Base-by-base conservation (phyloP, 2,329 filamentous ascomycete species). In the Daldinia sp. region DNA sequence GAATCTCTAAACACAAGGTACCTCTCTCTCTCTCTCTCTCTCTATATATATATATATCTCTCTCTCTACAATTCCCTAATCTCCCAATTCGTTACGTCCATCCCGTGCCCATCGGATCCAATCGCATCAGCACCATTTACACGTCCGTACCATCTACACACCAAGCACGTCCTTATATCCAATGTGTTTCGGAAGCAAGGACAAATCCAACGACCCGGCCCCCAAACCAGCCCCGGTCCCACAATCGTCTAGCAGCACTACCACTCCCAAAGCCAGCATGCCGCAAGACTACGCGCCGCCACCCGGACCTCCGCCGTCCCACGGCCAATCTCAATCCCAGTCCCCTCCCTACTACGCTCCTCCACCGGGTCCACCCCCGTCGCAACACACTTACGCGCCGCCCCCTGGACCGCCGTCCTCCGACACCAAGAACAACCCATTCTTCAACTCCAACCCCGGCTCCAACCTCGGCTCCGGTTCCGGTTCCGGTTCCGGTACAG, bases 151-250 rank as follows among this genome's bases (percentile, higher is more conserved):
- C 1, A 15, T 23, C 19, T 39, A 30, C 30, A 41, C 5, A 21
- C 17, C 8, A 19, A 17, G 43, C n/a, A n/a, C n/a, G n/a, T n/a
- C n/a, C n/a, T 10, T 17, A 41, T 41, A 35, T 17, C 17, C 4
- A 2, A 53, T 85, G 83, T 85, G 83, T 72, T 84, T 85, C 68
- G 80, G 82, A 43, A 75, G 75, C 66, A 82, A 80, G 50, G 76
- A 81, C 58, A 77, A 79, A 49, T 69, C 72, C 32, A 59, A 78
- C 61, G 78, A 78, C 27, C 77, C 76, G 17, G 74, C 79, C 6
- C 77, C 82, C 2, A 75, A 79, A 27, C 81, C 80, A 4, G 72
- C 67, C 13, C 70, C 71, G 23, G 41, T 71, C 7, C 61, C 17
- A 27, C 71, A 68, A 17, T 69, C 67, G 3, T 69, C 71, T 37